Conservation (phyloP, 176 grass and related monocot genomes). For the Eragrostis nindensis region DNA sequence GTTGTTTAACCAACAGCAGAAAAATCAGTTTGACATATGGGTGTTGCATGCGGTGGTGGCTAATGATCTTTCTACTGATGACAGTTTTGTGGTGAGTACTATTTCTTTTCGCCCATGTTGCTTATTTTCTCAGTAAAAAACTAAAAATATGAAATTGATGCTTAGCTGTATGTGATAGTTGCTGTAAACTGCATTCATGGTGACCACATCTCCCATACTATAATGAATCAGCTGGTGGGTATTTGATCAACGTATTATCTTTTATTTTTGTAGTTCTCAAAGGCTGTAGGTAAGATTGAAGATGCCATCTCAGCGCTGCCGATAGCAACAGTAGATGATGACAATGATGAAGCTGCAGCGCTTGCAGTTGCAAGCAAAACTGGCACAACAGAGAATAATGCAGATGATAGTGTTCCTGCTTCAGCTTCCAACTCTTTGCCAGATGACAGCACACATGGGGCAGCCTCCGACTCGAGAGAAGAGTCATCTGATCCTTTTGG, state of each 20-base stretch:
- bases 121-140: background rate
- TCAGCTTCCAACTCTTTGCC: background rate
- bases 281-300: constrained; percentile 88
- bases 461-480: constrained; percentile 23
- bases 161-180: background rate
- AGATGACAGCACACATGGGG: background rate
- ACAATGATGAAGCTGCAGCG: constrained; percentile 65
- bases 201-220: background rate
- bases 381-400: constrained; percentile 10
- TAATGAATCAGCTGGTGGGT: background rate
- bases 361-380: constrained; percentile 54
- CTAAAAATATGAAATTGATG: background rate
- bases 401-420: background rate
- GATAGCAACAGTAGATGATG: constrained; percentile 65
- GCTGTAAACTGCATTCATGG: background rate
- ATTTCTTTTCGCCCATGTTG: background rate
- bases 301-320: constrained; percentile 73
- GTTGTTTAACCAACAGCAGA: constrained; percentile 74
- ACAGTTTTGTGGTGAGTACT: constrained; percentile 95
- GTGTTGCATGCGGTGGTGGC: constrained; percentile 77
- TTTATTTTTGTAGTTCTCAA: constrained; percentile 67
- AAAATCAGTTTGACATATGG: constrained; percentile 77
- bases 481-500: constrained; percentile 81
- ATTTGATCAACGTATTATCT: background rate
- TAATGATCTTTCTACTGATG: constrained; percentile 97